phyloP scores from a whole-genome alignment of 805 yeast species.

The Yamadazyma kitorensis region DNA sequence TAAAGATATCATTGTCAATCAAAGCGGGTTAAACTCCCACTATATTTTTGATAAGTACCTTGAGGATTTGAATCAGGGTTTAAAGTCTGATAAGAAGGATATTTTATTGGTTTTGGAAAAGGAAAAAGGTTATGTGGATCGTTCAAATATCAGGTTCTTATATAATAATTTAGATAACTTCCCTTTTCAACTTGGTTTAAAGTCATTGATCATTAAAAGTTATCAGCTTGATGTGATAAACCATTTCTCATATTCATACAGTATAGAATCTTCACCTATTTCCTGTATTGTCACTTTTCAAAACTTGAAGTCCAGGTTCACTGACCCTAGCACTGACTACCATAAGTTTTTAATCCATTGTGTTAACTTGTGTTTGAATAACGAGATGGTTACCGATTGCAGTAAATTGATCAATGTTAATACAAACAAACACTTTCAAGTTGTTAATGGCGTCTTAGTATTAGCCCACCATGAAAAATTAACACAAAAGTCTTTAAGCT shows the following conservation, averaged over 20 bases:
- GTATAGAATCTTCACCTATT: too few species aligned
- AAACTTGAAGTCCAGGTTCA: too few species aligned
- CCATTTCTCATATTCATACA: too few species aligned
- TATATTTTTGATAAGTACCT: conserved; percentile 17
- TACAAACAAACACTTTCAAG: too few species aligned
- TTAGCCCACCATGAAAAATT: too few species aligned
- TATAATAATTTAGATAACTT: conserved; percentile 7
- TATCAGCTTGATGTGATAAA: conserved; percentile 1
- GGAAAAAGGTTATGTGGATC: too few species aligned
- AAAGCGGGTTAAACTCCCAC: conserved; percentile 18
- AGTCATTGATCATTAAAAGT: conserved; percentile 2
- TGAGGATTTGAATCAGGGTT: conserved; percentile 13
- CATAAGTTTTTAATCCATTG: conserved; percentile 8
- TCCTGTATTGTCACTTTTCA: too few species aligned
- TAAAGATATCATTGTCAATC: conserved; percentile 1
- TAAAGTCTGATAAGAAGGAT: conserved; percentile 11
- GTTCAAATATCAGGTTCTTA: conserved; percentile 5
- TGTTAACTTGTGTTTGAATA: conserved; percentile 6
- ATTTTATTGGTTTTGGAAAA: conserved; percentile 18
- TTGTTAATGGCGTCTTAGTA: too few species aligned
- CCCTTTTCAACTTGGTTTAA: conserved; percentile 10
- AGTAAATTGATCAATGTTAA: conserved; percentile 5
- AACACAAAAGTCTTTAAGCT: too few species aligned
- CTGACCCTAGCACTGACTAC: too few species aligned
- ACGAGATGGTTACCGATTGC: conserved; percentile 2